These are phyloP conservation scores for Papilionanthe hybrid DNA, from an alignment of 116 monocot genomes.

Conservation along the genomic window DNA sequence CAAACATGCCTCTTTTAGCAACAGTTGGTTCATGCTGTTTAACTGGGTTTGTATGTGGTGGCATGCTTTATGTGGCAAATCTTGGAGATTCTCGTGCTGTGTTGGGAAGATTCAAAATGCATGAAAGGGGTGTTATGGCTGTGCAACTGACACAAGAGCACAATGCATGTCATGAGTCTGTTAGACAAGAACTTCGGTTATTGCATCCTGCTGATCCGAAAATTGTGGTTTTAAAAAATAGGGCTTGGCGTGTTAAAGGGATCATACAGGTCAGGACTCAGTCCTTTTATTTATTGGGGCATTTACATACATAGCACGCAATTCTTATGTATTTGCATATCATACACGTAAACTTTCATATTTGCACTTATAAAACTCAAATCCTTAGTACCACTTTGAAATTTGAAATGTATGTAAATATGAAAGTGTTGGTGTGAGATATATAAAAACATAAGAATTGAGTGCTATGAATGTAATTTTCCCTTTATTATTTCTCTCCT, in stretches of 20 bases:
- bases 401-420: too few relatives aligned
- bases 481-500: background rate
- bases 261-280: conserved; percentile 13
- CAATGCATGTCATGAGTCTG: conserved; percentile 18
- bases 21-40: conserved; percentile 27
- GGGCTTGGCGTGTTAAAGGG: conserved; percentile 27
- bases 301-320: too few relatives aligned
- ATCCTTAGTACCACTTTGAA: too few relatives aligned
- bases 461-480: background rate
- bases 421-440: too few relatives aligned
- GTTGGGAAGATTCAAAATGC: conserved; percentile 17
- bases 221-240: conserved; percentile 20
- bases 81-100: conserved; percentile 29
- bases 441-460: too few relatives aligned
- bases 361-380: too few relatives aligned
- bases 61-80: conserved; percentile 22
- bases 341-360: too few relatives aligned
- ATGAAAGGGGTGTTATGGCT: conserved; percentile 10
- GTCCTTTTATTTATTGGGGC: background rate
- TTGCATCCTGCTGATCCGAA: conserved; percentile 27
- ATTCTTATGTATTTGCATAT: too few relatives aligned
- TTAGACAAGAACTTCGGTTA: conserved; percentile 20
- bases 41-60: conserved; percentile 15
- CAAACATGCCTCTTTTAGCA: conserved; percentile 18
- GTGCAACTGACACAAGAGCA: conserved; percentile 21